Evolutionary conservation across 768 basidiomycete species (phyloP), one percentile per base, ranked within the genome.

Genomic region (Antrodiella citrinella): DNA sequence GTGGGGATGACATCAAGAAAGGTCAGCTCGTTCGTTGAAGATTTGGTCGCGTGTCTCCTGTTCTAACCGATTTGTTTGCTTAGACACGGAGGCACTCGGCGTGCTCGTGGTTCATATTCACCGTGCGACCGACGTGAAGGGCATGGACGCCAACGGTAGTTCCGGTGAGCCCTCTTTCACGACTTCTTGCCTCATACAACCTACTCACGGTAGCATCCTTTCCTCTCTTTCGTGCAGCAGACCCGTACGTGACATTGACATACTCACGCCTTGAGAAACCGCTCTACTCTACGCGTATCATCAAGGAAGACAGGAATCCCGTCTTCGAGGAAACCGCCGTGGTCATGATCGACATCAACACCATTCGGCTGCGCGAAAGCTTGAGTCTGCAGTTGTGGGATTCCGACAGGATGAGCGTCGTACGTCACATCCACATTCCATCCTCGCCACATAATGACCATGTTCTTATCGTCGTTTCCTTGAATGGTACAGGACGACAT

Each of bases 301-400:
- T 91, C 57, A 65, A 75, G 25, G 70, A 67, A 7, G 81, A 84
- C 47, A 67, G 74, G 15, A 73, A 79, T 47, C 85, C 84, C 3
- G 72, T 81, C 1, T 88, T 77, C 70, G 84, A 86, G 57, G 86
- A 90, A 67, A 82, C 80, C 0, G 73, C 77, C 0, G 72, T 78
- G 3, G 57, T 89, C 0, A 64, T 86, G 1, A 72, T 89, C 9
- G 78, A 79, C 4, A 72, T 76, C 38, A 74, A 83, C 42, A 84
- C 86, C 51, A 65, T 86, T 45, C 78, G 86, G 57, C 74, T 81
- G 0, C 74, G 81, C 51, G 88, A 91, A 64, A 70, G 70, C 48
- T 64, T 86, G 18, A 72, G 72, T 19, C 63, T 82, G 19, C 84
- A 85, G 69, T 65, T 87, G 2, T 87, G 84, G 84, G 86, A 89